Percentiles rank a stretch among this genome's conserved stretches.
Evolutionary conservation across 208 protist genomes (phyloP).

Genomic region (Lotmaria passim): DNA sequence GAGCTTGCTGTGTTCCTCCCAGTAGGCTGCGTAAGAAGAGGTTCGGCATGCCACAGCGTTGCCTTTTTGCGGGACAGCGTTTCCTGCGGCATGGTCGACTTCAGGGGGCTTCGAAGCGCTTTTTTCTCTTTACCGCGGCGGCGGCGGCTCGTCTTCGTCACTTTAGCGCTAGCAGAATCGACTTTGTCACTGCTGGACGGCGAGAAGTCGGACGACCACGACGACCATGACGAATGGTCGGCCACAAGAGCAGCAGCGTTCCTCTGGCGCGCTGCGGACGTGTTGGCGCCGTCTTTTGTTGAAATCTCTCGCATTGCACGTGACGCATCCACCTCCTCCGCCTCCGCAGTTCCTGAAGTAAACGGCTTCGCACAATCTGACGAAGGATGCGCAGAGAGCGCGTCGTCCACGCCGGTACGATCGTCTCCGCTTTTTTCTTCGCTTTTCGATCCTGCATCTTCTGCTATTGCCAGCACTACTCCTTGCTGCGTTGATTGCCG

Average conservation of each 20-base stretch:
- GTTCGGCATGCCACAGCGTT: background rate
- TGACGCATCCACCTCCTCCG: no score
- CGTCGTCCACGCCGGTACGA: no score
- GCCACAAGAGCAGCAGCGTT: background rate
- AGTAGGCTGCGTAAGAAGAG: background rate
- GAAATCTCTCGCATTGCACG: no score
- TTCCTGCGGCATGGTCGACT: background rate
- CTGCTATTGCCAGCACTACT: no score
- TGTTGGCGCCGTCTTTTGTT: no score
- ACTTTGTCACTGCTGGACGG: background rate
- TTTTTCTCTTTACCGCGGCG: background rate
- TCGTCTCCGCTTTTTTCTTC: no score
- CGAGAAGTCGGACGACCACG: conserved; percentile 22
- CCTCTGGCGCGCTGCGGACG: no score
- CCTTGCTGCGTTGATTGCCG: no score
- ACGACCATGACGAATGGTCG: conserved; percentile 21
- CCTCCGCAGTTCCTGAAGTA: no score
- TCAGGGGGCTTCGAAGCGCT: background rate
- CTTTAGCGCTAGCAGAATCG: background rate
- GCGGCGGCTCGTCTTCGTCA: background rate
- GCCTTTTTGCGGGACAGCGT: background rate
- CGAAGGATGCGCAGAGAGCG: no score
- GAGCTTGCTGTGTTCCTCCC: background rate
- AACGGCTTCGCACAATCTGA: no score
- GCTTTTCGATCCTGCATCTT: no score